These are phyloP conservation scores for Barbarea vulgaris DNA, from an alignment of 345 rosid species.

Conservation along the genomic window DNA sequence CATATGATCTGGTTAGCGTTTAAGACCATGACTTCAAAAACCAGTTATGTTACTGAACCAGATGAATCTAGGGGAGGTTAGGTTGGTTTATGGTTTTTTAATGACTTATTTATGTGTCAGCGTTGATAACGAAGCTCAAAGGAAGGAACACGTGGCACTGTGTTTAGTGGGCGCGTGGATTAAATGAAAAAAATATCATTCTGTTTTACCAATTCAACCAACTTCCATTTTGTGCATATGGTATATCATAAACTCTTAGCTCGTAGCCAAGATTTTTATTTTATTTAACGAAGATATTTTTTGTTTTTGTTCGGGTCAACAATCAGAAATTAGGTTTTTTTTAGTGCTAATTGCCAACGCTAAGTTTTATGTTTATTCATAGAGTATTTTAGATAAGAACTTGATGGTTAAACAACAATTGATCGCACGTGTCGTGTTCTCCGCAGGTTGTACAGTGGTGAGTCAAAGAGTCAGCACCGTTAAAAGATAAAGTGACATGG, in stretches of 20 bases:
- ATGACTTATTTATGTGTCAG: conserved; percentile 41
- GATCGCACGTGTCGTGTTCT: neutral
- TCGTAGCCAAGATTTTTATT: neutral
- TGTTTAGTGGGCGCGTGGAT: conserved; percentile 63
- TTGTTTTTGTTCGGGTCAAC: neutral
- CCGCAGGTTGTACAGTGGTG: conserved; percentile 90
- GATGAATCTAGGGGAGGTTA: conserved; percentile 4
- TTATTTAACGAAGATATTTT: no score
- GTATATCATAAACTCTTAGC: neutral
- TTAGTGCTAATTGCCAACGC: neutral
- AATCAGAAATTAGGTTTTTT: neutral
- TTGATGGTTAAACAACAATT: neutral
- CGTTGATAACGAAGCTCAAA: conserved; percentile 46
- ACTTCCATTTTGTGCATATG: conserved; percentile 30
- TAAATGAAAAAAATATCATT: conserved; percentile 26
- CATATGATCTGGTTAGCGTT: neutral
- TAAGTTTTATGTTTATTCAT: neutral
- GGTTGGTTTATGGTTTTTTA: conserved; percentile 3
- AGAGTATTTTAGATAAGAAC: conserved; percentile 31
- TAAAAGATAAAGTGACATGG: neutral
- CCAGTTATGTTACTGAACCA: conserved; percentile 5
- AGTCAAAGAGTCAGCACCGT: conserved; percentile 77
- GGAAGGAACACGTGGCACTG: conserved; percentile 58
- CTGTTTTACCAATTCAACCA: conserved; percentile 29
- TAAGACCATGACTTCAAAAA: neutral